A percentile compares a stretch with the other conserved stretches of the same genome.
phyloP scores from a whole-genome alignment of 164 flowering plant species.

The Piper betle region DNA sequence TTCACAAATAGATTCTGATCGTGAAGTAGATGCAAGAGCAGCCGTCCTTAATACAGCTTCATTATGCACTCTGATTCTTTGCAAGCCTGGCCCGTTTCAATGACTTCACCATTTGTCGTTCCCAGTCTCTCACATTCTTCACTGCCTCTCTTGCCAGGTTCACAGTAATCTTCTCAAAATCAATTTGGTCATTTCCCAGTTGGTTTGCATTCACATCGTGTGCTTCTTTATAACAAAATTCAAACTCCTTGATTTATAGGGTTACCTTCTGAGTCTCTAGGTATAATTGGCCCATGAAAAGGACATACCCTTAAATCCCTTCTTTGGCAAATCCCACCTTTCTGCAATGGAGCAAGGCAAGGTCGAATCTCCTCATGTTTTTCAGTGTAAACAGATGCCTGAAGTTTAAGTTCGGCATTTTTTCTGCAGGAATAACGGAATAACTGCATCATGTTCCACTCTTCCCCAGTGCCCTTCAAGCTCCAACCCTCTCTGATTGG shows the following conservation, averaged over 20 bases:
- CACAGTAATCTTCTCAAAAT: constrained; percentile 21
- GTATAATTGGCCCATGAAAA: constrained; percentile 79
- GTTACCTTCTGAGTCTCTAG: constrained; percentile 65
- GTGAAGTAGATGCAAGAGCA: constrained; percentile 73
- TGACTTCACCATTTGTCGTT: constrained; percentile 39
- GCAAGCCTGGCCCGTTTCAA: constrained; percentile 71
- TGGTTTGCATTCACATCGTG: background rate
- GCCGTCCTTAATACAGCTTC: constrained; percentile 63
- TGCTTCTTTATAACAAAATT: constrained; percentile 10
- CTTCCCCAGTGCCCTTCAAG: constrained; percentile 88
- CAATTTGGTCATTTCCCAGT: constrained; percentile 7
- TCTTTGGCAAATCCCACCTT: constrained; percentile 78
- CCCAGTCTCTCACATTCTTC: constrained; percentile 61
- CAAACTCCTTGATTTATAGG: constrained; percentile 27
- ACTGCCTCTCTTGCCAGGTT: constrained; percentile 65
- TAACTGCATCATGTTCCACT: constrained; percentile 77
- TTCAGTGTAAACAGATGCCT: constrained; percentile 52
- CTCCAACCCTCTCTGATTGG: constrained; percentile 84
- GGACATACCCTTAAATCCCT: constrained; percentile 75
- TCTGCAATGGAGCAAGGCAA: constrained; percentile 69
- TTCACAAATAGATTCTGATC: constrained; percentile 38
- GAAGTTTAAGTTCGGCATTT: constrained; percentile 69
- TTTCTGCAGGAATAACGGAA: constrained; percentile 76
- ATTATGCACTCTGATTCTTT: constrained; percentile 70
- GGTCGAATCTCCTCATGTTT: constrained; percentile 48